These are phyloP conservation scores for Sphaceloma murrayae DNA, from an alignment of 2,329 filamentous ascomycete genomes.

Conservation along the genomic window DNA sequence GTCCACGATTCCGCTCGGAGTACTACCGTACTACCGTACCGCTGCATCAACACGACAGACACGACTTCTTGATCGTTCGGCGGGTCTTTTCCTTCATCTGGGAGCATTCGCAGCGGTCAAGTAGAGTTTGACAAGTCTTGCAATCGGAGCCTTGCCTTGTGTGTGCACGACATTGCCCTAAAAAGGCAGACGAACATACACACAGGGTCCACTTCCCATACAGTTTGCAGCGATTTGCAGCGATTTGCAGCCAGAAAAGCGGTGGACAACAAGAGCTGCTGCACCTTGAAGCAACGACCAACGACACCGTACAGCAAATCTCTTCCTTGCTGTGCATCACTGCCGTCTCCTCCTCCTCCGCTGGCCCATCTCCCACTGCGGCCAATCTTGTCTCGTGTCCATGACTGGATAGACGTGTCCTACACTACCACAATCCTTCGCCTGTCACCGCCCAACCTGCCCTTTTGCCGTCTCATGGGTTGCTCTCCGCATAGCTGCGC, in stretches of 20 bases:
- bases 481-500: constrained; percentile 8
- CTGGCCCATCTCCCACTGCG: too few species aligned
- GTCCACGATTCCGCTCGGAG: neutral
- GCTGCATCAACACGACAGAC: too few species aligned
- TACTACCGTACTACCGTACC: too few species aligned
- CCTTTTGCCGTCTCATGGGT: constrained; percentile 15
- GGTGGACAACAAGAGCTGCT: constrained; percentile 8
- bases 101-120: neutral
- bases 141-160: neutral
- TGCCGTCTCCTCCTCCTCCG: constrained; percentile 3
- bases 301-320: constrained; percentile 4
- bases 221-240: too few species aligned
- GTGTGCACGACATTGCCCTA: constrained; percentile 10
- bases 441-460: constrained; percentile 5
- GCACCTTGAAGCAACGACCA: constrained; percentile 1
- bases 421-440: neutral
- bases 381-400: neutral
- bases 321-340: constrained; percentile 3
- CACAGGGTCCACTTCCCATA: constrained; percentile 9
- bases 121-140: neutral
- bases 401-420: constrained; percentile 10
- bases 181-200: neutral
- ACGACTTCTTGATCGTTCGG: neutral
- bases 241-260: constrained; percentile 6
- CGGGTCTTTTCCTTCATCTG: neutral